phyloP scores from a whole-genome alignment of 306 rosid species.

The Quercus gilva region DNA sequence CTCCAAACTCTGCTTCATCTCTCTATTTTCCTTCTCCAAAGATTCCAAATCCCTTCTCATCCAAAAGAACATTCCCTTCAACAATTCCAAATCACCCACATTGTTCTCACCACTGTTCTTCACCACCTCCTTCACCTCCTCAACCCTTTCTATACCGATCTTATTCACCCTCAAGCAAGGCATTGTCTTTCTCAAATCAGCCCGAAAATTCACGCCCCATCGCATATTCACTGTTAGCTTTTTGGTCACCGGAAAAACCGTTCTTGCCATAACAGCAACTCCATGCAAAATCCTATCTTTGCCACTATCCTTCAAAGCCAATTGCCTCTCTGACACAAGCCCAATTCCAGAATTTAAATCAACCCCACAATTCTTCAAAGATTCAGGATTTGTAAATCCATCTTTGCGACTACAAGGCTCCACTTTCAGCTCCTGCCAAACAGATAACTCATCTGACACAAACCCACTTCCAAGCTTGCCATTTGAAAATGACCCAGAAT shows the following conservation, averaged over 20 bases:
- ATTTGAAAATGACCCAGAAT: constrained; percentile 19
- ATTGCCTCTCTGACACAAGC: constrained; percentile 19
- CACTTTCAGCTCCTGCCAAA: constrained; percentile 74
- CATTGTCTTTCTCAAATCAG: constrained; percentile 39
- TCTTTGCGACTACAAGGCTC: constrained; percentile 40
- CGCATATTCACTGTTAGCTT: constrained; percentile 45
- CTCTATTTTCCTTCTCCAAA: constrained; percentile 68
- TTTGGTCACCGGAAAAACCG: constrained; percentile 54
- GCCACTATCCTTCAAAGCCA: constrained; percentile 32
- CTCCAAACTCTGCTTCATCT: constrained; percentile 56
- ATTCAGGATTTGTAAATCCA: constrained; percentile 3
- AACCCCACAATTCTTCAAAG: constrained; percentile 12
- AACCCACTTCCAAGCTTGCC: constrained; percentile 37
- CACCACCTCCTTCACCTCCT: constrained; percentile 37
- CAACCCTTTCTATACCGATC: constrained; percentile 64
- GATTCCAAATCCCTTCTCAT: constrained; percentile 63
- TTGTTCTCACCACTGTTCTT: constrained; percentile 11
- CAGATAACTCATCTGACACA: constrained; percentile 33
- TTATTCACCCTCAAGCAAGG: constrained; percentile 64
- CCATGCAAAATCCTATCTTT: constrained; percentile 42
- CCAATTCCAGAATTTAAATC: constrained; percentile 21
- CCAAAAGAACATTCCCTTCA: constrained; percentile 61
- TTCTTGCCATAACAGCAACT: constrained; percentile 62
- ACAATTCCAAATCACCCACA: constrained; percentile 42
- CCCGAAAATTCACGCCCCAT: constrained; percentile 65